Evolutionary conservation across 1,284 basidiomycete species (phyloP), one percentile per base, ranked within the genome.

Genomic region (Trametes versicolor): DNA sequence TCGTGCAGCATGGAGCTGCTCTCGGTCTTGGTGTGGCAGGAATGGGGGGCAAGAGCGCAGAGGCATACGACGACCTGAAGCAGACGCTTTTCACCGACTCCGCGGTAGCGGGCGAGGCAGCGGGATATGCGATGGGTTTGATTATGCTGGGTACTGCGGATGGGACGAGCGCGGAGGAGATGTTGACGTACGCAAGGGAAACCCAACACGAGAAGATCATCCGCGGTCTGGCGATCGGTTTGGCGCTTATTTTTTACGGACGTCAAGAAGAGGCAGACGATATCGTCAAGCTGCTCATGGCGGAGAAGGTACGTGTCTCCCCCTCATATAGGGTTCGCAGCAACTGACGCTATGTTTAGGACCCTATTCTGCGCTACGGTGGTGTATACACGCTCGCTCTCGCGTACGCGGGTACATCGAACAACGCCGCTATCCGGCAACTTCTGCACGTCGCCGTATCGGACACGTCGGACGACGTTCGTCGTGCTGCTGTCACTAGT

Each of bases 191-290:
- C 75, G 95, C 97, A 25, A 87, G 92, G 66, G 97, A 99, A 76
- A 98, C 97, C 1, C 95, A 97, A 73, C 97, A 98, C 76, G 97
- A 99, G 83, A 99, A 98, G 82, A 98, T 98, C 74, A 98, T 98
- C 66, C 90, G 97, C 58, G 95, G 96, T 72, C 84, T 98, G 65
- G 94, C 95, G 15, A 86, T 99, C 70, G 97, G 96, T 47, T 84
- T 96, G 57, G 94, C 94, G 1, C 93, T 98, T 76, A 85, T 97
- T 66, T 94, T 88, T 79, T 98, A 97, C 70, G 95, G 94, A 54
- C 88, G 91, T 63, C 94, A 97, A 76, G 95, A 97, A 75, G 88
- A 93, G 71, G 96, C 97, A 9, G 90, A 97, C 66, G 82, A 82
- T 23, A 91, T 92, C 1, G 87, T 97, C 66, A 89, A 91, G 73